Base-by-base conservation (phyloP, 1,284 basidiomycete species). In the Trichosporon inkin region DNA sequence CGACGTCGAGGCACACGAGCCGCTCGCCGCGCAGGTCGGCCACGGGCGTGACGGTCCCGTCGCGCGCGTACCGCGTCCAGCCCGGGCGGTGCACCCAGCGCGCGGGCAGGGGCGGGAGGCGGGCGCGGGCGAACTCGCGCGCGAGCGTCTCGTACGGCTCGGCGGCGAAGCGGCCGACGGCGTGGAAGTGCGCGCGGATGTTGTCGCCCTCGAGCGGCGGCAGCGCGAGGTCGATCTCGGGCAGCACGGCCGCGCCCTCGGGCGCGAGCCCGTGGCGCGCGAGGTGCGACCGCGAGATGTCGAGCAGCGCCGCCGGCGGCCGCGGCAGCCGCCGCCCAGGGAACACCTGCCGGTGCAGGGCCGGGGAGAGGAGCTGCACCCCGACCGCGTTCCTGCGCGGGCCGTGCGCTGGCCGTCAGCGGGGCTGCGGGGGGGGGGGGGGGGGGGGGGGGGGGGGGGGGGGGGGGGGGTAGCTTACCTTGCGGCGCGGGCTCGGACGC, bases 121-220 rank as follows among this genome's bases (percentile, higher is more conserved):
- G 61, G 0, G 79, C 70, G 1, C 76, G 68, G 0, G 86, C 82
- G 63, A 95, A 86, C 5, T 80, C 74, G 55, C 86, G 82, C 1
- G 93, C 87, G 61, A 94, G 82, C 4, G 82, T 79, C 7, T 93
- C 82, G 84, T 91, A 96, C 0, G 94, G 94, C 70, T 92, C 84
- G 2, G 91, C 84, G 0, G 84, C 82, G 32, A 83, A 79, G 3
- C 81, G 65, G 2, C 93, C 95, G 41, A 99, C 84, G 41, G 83
- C 83, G 70, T 90, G 83, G 76, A 98, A 98, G 75, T 99, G 96
- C 72, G 96, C 86, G 58, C 89, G 85, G 57, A 99, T 84, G 63
- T 88, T 87, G 5, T 79, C 72, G 13, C 94, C 96, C 74, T 91
- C 89, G 2, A 99, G 80, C 0, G 84, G 83, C 0, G 95, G 96